phyloP scores from a whole-genome alignment of 2,329 filamentous ascomycete species.

The Lecanoromycetidae sp. region DNA sequence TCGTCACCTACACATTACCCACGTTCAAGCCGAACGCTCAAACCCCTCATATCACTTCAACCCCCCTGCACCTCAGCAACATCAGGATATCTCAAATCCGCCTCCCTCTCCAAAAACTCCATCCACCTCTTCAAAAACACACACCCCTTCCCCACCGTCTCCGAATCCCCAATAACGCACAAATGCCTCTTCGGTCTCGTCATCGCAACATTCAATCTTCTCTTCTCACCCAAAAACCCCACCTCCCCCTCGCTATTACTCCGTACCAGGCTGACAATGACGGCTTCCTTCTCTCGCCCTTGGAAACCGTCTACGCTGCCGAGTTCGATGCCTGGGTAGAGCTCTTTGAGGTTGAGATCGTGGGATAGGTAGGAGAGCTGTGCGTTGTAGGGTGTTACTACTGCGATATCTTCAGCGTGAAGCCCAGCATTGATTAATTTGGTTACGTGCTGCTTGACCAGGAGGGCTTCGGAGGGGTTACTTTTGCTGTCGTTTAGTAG shows the following conservation, averaged over 20 bases:
- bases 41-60: too few species aligned
- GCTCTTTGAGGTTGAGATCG: slow-evolving; percentile 65
- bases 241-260: slow-evolving; percentile 81
- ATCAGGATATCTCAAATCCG: slow-evolving; percentile 82
- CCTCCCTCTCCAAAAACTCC: slow-evolving; percentile 75
- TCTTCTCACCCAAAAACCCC: slow-evolving; percentile 84
- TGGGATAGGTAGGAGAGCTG: slow-evolving; percentile 69
- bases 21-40: too few species aligned
- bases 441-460: slow-evolving; percentile 67
- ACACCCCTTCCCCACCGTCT: slow-evolving; percentile 79
- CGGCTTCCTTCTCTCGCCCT: slow-evolving; percentile 89
- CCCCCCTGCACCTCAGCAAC: slow-evolving; percentile 32
- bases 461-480: slow-evolving; percentile 77
- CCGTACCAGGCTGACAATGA: slow-evolving; percentile 84
- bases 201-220: slow-evolving; percentile 93
- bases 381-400: slow-evolving; percentile 93
- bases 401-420: slow-evolving; percentile 70
- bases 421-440: slow-evolving; percentile 70
- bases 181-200: slow-evolving; percentile 84
- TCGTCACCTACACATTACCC: too few species aligned
- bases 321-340: slow-evolving; percentile 76
- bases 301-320: slow-evolving; percentile 96
- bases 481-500: slow-evolving; percentile 66
- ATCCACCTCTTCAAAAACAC: slow-evolving; percentile 84
- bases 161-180: slow-evolving; percentile 84